Evolutionary conservation across 1,284 basidiomycete genomes (phyloP), one percentile per base, ranked within the genome.

Genomic region (Tausonia pullulans): DNA sequence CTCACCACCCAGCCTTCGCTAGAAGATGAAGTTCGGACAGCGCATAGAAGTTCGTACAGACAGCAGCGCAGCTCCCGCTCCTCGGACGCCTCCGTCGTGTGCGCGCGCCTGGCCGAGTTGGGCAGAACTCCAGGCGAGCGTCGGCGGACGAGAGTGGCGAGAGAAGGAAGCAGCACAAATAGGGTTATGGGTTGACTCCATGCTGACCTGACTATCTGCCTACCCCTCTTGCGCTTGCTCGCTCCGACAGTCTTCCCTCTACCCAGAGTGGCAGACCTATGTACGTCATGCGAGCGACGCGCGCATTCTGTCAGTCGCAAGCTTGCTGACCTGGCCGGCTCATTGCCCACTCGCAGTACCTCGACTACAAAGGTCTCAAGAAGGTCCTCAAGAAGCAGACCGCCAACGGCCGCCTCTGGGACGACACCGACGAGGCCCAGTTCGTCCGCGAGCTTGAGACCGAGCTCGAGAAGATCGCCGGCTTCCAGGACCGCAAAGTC

Each of bases 401-500:
- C 11, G 55, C 41, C 41, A 57, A 57, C 55, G 80, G 78, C 59
- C 73, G 73, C 58, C 61, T 59, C 51, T 97, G 93, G 93, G 82
- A 80, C 44, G 82, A 84, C 59, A 77, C 81, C 8, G 90, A 95
- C 73, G 93, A 97, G 76, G 79, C 79, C 41, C 84, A 87, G 57
- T 97, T 96, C 73, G 86, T 85, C 39, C 75, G 74, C 52, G 81
- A 87, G 78, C 84, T 98, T 64, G 87, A 90, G 73, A 80, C 80
- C 67, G 93, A 98, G 78, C 82, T 98, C 56, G 90, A 95, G 74
- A 98, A 98, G 80, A 88, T 98, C 64, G 89, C 97, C 72, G 86
- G 87, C 72, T 98, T 98, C 75, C 96, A 98, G 74, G 90, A 87
- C 73, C 78, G 82, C 57, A 98, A 98, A 83, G 90, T 87, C 60